phyloP scores from a whole-genome alignment of 2,329 filamentous ascomycete species.

The Cercospora beticola region DNA sequence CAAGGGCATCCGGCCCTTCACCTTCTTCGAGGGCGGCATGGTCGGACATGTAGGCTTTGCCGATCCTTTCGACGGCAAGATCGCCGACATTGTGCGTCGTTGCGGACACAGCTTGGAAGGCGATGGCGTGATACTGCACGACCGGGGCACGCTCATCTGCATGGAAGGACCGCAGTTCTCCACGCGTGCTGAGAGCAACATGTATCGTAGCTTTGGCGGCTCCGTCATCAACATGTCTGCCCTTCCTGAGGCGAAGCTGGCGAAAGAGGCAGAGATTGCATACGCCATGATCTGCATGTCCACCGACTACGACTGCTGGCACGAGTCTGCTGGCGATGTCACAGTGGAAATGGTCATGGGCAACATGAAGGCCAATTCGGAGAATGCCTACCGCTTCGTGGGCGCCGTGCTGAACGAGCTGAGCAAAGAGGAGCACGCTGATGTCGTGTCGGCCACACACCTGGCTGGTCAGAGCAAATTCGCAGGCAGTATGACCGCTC shows the following conservation, averaged over 20 bases:
- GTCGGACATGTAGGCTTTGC: conserved; percentile 95
- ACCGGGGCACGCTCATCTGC: conserved; percentile 80
- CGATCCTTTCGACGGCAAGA: conserved; percentile 82
- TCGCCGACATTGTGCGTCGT: conserved; percentile 72
- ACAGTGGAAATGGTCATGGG: conserved; percentile 96
- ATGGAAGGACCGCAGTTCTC: conserved; percentile 99
- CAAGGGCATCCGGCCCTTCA: conserved; percentile 90
- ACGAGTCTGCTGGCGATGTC: conserved; percentile 72
- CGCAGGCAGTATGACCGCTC: conserved; percentile 79
- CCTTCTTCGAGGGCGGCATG: conserved; percentile 89
- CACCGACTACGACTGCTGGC: conserved; percentile 99
- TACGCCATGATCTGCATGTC: conserved; percentile 99
- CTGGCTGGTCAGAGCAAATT: conserved; percentile 73
- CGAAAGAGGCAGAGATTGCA: conserved; percentile 89
- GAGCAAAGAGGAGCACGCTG: conserved; percentile 70
- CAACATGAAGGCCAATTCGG: conserved; percentile 89
- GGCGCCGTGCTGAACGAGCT: conserved; percentile 85
- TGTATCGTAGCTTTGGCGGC: conserved; percentile 93
- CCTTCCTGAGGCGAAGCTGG: conserved; percentile 92
- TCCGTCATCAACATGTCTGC: conserved; percentile 98
- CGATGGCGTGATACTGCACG: conserved; percentile 80
- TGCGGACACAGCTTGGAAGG: conserved; percentile 78
- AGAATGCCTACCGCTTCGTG: conserved; percentile 83
- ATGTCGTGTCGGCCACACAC: conserved; percentile 78
- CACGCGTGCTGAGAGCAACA: conserved; percentile 89